Evolutionary conservation across 768 basidiomycete species (phyloP).

Genomic region (Tricholoma terreum): DNA sequence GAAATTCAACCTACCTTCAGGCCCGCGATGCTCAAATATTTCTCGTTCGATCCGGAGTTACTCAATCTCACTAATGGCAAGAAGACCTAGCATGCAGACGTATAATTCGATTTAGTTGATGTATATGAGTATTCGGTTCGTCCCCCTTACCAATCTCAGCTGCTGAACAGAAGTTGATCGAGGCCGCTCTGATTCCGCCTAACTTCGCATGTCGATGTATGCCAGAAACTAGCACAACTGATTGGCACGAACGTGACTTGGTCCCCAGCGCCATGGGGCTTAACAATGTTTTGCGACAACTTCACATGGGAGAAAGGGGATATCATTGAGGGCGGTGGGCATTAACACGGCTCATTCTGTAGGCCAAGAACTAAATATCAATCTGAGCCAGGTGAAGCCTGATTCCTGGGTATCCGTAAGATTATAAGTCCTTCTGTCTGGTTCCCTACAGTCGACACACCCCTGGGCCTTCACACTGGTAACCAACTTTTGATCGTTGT

Average conservation of each 20-base stretch:
- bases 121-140: constrained; percentile 49
- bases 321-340: no score
- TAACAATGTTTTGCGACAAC: constrained; percentile 58
- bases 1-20: constrained; percentile 47
- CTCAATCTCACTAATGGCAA: constrained; percentile 65
- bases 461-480: no score
- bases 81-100: constrained; percentile 22
- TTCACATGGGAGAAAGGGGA: constrained; percentile 61
- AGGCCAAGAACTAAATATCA: constrained; percentile 64
- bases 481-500: no score
- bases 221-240: constrained; percentile 45
- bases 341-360: constrained; percentile 77
- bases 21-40: constrained; percentile 50
- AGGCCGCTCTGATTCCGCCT: no score
- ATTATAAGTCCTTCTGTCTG: constrained; percentile 2
- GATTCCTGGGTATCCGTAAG: constrained; percentile 77
- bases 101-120: neutral
- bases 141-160: constrained; percentile 43
- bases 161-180: constrained; percentile 34
- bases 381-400: constrained; percentile 50
- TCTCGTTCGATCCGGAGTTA: constrained; percentile 56
- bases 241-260: constrained; percentile 50
- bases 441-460: neutral
- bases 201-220: constrained; percentile 30
- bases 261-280: constrained; percentile 56